These are phyloP conservation scores for Penicillium ucsense DNA, from an alignment of 495 filamentous ascomycete species.

Conservation along the genomic window DNA sequence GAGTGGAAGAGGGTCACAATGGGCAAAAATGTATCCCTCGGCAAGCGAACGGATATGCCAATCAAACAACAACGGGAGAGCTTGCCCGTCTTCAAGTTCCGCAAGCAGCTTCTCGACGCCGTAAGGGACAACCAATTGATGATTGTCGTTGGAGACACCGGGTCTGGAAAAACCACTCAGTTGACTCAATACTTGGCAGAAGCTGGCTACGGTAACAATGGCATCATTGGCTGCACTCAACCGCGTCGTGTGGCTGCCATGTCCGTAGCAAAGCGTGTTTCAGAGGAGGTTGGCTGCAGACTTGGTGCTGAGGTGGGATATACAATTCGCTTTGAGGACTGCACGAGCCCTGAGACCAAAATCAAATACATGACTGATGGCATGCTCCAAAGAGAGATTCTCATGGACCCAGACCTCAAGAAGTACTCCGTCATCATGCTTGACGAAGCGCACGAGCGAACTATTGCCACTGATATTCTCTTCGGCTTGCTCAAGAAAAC, in stretches of 20 bases:
- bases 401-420: slow-evolving; percentile 78
- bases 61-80: slow-evolving; percentile 94
- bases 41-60: slow-evolving; percentile 79
- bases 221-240: slow-evolving; percentile 95
- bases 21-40: slow-evolving; percentile 72
- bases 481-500: slow-evolving; percentile 95
- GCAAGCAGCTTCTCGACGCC: slow-evolving; percentile 79
- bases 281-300: slow-evolving; percentile 89
- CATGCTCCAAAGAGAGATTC: slow-evolving; percentile 91
- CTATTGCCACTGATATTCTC: slow-evolving; percentile 90
- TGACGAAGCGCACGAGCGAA: slow-evolving; percentile 96
- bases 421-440: slow-evolving; percentile 96
- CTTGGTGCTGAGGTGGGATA: slow-evolving; percentile 93
- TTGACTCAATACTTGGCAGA: slow-evolving; percentile 92
- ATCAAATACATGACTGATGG: slow-evolving; percentile 99
- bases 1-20: slow-evolving; percentile 88
- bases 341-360: slow-evolving; percentile 75
- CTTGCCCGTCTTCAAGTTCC: slow-evolving; percentile 84
- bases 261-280: slow-evolving; percentile 92
- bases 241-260: slow-evolving; percentile 95
- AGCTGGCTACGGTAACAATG: slow-evolving; percentile 77
- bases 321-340: slow-evolving; percentile 96
- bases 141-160: slow-evolving; percentile 96
- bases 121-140: slow-evolving; percentile 81
- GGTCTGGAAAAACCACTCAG: slow-evolving; percentile 96